A percentile compares a stretch with the other conserved stretches of the same genome.
Evolutionary conservation across 176 grass and related monocot genomes (phyloP).

Genomic region (Lolium rigidum): DNA sequence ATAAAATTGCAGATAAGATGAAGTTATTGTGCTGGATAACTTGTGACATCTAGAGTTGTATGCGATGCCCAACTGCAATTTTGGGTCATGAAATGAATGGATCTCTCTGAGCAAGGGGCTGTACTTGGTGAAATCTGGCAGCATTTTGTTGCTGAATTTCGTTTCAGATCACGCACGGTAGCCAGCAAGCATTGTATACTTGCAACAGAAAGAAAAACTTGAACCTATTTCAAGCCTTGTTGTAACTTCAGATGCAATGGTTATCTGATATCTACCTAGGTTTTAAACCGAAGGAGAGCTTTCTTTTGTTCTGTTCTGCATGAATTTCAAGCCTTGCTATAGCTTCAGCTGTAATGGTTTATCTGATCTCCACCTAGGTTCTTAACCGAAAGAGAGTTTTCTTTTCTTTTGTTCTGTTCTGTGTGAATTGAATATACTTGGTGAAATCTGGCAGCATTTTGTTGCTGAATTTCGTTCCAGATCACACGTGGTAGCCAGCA

Average conservation of each 20-base stretch:
- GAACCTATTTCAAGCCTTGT: neutral
- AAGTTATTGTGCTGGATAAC: slow-evolving; percentile 37
- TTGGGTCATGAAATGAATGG: slow-evolving; percentile 16
- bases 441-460: too few species aligned
- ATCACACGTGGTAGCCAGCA: neutral
- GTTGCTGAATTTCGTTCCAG: too few species aligned
- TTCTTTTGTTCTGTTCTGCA: too few species aligned
- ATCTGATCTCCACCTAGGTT: too few species aligned
- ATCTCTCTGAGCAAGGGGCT: neutral
- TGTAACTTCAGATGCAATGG: neutral
- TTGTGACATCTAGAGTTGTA: slow-evolving; percentile 18
- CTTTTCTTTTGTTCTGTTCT: too few species aligned
- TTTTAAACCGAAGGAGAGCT: too few species aligned
- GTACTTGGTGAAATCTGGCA: neutral
- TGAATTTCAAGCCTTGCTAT: too few species aligned
- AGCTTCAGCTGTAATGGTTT: too few species aligned
- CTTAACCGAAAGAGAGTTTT: too few species aligned
- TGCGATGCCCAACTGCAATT: slow-evolving; percentile 21
- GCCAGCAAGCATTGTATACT: slow-evolving; percentile 37
- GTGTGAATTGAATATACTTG: too few species aligned
- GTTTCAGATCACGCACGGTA: neutral
- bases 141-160: neutral
- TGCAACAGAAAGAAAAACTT: neutral
- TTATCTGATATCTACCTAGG: neutral
- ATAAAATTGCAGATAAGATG: slow-evolving; percentile 19